Evolutionary conservation across 306 rosid genomes (phyloP).

Genomic region (Vicia villosa): DNA sequence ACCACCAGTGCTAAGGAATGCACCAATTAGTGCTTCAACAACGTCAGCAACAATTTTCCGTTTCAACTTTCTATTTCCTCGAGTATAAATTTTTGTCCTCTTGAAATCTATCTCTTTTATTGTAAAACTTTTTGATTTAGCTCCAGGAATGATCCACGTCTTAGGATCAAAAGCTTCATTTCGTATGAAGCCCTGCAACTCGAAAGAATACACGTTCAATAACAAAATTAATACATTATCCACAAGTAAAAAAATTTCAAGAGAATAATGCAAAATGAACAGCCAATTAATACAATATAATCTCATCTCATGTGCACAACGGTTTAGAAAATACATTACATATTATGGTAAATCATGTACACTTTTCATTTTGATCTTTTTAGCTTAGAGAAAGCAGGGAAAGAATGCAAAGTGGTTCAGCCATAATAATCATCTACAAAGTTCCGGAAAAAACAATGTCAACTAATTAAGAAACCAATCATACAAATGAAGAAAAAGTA

Average conservation of each 20-base stretch:
- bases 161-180: constrained; percentile 65
- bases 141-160: constrained; percentile 72
- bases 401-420: background rate
- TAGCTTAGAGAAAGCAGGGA: background rate
- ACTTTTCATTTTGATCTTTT: no score
- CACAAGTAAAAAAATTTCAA: constrained; percentile 15
- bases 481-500: background rate
- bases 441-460: background rate
- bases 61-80: constrained; percentile 52
- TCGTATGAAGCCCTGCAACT: constrained; percentile 76
- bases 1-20: constrained; percentile 71
- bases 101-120: constrained; percentile 40
- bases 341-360: background rate
- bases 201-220: constrained; percentile 22
- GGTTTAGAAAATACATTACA: background rate
- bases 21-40: constrained; percentile 95
- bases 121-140: constrained; percentile 28
- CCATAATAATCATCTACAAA: constrained; percentile 1
- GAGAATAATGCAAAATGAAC: constrained; percentile 1
- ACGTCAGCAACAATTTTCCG: constrained; percentile 73
- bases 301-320: constrained; percentile 6
- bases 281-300: background rate
- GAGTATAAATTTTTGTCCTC: constrained; percentile 42
- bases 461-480: background rate
- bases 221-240: background rate